These are phyloP conservation scores for Phytophthora pisi DNA, from an alignment of 352 stramenopile genomes.

Conservation along the genomic window DNA sequence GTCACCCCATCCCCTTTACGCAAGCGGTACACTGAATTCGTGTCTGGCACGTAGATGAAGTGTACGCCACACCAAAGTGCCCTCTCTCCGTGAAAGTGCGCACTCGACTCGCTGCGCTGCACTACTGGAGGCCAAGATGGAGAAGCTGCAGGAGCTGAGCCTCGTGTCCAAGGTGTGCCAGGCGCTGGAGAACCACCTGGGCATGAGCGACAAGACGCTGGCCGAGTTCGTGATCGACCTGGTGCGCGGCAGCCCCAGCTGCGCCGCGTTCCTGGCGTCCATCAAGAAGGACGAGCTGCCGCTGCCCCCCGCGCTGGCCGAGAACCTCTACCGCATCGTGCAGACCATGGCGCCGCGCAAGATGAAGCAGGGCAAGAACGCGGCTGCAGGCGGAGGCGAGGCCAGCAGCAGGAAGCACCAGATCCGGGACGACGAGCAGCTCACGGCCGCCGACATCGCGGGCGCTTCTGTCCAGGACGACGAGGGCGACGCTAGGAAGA, in stretches of 20 bases:
- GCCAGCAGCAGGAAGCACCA: conserved; percentile 37
- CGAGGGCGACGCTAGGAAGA: conserved; percentile 22
- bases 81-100: background rate
- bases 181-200: conserved; percentile 92
- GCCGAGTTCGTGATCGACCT: conserved; percentile 96
- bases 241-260: conserved; percentile 78
- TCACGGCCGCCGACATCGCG: conserved; percentile 69
- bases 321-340: conserved; percentile 85
- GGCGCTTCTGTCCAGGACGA: conserved; percentile 43
- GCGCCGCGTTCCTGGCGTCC: conserved; percentile 51
- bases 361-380: conserved; percentile 28
- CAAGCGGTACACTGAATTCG: conserved; percentile 1
- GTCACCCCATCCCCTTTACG: conserved; percentile 19
- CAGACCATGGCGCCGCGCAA: conserved; percentile 76
- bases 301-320: conserved; percentile 60
- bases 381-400: background rate
- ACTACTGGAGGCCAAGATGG: conserved; percentile 48
- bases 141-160: conserved; percentile 90
- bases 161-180: conserved; percentile 90
- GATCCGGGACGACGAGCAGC: conserved; percentile 69
- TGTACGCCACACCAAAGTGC: conserved; percentile 5
- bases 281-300: conserved; percentile 75
- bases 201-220: conserved; percentile 96
- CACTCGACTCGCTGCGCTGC: background rate
- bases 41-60: background rate